Percentiles rank a stretch among this genome's conserved stretches.
phyloP scores from a whole-genome alignment of 2,329 filamentous ascomycete genomes.

The Elsinoe arachidis region DNA sequence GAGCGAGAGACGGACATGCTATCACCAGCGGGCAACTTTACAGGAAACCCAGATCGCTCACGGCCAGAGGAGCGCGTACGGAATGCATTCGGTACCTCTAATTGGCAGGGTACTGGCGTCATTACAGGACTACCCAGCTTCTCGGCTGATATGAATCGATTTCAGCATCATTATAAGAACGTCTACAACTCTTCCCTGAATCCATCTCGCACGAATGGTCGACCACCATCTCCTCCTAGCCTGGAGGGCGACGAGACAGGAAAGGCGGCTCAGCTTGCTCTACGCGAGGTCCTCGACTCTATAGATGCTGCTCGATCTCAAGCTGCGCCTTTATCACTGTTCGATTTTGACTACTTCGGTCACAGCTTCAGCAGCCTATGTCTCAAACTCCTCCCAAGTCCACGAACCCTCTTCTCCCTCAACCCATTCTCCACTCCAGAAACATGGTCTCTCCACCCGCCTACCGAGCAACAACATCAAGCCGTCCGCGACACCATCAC shows the following conservation, averaged over 20 bases:
- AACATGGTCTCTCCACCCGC: slow-evolving; percentile 74
- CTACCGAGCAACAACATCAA: slow-evolving; percentile 63
- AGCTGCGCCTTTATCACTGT: slow-evolving; percentile 36
- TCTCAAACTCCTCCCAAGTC: slow-evolving; percentile 69
- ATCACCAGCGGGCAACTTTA: neutral
- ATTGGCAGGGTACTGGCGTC: slow-evolving; percentile 69
- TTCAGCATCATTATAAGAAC: neutral
- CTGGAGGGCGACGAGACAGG: slow-evolving; percentile 67
- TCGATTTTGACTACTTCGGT: slow-evolving; percentile 75
- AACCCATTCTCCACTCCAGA: slow-evolving; percentile 68
- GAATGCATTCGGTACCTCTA: slow-evolving; percentile 20
- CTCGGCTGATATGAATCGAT: slow-evolving; percentile 10
- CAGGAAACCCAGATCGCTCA: neutral
- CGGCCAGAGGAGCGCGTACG: slow-evolving; percentile 1
- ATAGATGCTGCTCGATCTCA: slow-evolving; percentile 59
- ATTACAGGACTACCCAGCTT: slow-evolving; percentile 59
- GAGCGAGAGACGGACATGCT: slow-evolving; percentile 6
- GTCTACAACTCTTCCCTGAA: neutral
- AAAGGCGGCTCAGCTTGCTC: slow-evolving; percentile 71
- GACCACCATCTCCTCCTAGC: neutral
- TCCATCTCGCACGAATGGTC: neutral
- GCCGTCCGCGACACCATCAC: slow-evolving; percentile 43
- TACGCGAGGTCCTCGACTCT: slow-evolving; percentile 73
- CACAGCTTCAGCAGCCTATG: slow-evolving; percentile 81
- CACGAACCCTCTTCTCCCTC: slow-evolving; percentile 72